phyloP scores from a whole-genome alignment of 2,329 filamentous ascomycete genomes.

The Fusarium floridanum region DNA sequence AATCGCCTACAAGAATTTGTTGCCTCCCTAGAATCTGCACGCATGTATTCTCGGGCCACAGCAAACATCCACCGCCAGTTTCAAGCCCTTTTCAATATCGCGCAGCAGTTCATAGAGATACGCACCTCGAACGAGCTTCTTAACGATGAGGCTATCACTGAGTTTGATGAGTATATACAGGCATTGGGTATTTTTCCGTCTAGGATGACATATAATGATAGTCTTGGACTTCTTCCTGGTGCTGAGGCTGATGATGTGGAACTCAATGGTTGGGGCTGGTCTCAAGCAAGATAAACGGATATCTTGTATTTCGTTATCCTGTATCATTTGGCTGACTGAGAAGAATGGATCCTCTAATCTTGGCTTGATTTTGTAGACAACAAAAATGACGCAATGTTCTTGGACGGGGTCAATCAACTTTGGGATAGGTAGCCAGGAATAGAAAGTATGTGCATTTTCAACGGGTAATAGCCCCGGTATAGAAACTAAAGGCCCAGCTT shows the following conservation, averaged over 20 bases:
- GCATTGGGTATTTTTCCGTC: background rate
- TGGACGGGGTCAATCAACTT: background rate
- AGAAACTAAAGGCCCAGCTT: background rate
- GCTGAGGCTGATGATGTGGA: background rate
- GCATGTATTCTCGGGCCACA: background rate
- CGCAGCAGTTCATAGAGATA: constrained; percentile 7
- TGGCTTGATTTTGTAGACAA: background rate
- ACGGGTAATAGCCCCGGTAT: background rate
- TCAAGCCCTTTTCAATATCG: background rate
- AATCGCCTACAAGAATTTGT: background rate
- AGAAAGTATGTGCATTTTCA: background rate
- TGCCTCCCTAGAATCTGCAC: background rate
- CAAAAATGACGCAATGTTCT: background rate
- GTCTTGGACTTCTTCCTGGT: background rate
- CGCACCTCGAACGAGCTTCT: background rate
- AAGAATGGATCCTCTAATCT: background rate
- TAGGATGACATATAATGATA: background rate
- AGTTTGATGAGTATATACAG: background rate
- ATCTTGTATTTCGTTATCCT: background rate
- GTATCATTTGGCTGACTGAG: background rate
- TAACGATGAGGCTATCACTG: background rate
- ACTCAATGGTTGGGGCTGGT: background rate
- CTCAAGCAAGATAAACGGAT: background rate
- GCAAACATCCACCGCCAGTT: constrained; percentile 6
- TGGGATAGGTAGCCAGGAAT: background rate